A percentile compares a stretch with the other conserved stretches of the same genome.
Conservation (phyloP, 2,329 filamentous ascomycete genomes). For the Alternaria brassicae region DNA sequence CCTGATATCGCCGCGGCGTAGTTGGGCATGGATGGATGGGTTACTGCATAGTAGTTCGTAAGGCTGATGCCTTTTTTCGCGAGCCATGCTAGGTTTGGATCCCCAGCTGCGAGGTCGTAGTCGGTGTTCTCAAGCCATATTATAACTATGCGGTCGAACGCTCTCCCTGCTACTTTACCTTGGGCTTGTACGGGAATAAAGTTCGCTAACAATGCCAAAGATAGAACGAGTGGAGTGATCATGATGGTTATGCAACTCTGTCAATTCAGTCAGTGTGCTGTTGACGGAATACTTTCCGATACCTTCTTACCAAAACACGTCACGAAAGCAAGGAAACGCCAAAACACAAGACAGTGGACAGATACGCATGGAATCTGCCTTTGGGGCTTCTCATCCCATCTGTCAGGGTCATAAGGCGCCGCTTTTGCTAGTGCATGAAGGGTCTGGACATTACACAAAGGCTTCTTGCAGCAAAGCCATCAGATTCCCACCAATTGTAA, state of each 20-base stretch:
- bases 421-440: background rate
- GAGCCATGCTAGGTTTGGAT: slow-evolving; percentile 67
- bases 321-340: background rate
- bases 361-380: background rate
- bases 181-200: slow-evolving; percentile 53
- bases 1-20: slow-evolving; percentile 73
- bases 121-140: slow-evolving; percentile 82
- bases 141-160: slow-evolving; percentile 73
- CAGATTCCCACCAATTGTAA: slow-evolving; percentile 1
- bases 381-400: background rate
- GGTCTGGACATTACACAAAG: background rate
- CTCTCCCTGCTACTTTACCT: slow-evolving; percentile 69
- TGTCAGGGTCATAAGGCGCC: background rate
- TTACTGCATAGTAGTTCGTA: slow-evolving; percentile 63
- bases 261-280: background rate
- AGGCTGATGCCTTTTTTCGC: slow-evolving; percentile 69
- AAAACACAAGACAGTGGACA: background rate
- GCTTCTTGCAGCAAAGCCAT: background rate
- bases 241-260: background rate
- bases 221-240: slow-evolving; percentile 15
- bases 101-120: slow-evolving; percentile 68
- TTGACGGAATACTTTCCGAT: background rate
- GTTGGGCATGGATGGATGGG: slow-evolving; percentile 77
- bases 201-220: slow-evolving; percentile 21
- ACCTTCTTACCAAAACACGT: background rate